phyloP scores from a whole-genome alignment of 371 early-diverging fungal species.

The Thermomucor indicae-seudaticae region DNA sequence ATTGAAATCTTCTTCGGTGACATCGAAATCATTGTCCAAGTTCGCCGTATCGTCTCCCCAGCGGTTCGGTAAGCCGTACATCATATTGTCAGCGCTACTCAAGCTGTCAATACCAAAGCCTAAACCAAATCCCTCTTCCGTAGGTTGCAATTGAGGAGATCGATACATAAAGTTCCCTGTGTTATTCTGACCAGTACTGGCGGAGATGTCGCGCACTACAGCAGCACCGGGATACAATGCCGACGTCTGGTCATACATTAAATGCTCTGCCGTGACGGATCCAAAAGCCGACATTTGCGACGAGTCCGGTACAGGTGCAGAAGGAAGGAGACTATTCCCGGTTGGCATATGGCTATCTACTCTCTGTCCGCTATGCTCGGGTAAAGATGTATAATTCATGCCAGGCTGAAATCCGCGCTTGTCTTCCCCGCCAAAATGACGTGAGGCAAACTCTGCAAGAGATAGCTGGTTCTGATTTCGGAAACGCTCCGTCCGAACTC shows the following conservation, averaged over 20 bases:
- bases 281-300: not conserved
- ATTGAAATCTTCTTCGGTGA: slow-evolving; percentile 49
- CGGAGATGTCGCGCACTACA: not conserved
- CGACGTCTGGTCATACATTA: not conserved
- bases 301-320: no score
- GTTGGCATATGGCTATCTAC: no score
- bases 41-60: slow-evolving; percentile 41
- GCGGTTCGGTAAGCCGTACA: slow-evolving; percentile 15
- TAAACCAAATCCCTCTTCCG: slow-evolving; percentile 9
- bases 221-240: not conserved
- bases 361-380: no score
- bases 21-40: slow-evolving; percentile 38
- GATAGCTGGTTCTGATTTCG: slow-evolving; percentile 6
- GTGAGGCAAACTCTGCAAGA: slow-evolving; percentile 5
- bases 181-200: not conserved
- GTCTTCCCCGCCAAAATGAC: slow-evolving; percentile 5
- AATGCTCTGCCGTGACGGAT: not conserved
- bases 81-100: not conserved
- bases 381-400: not conserved
- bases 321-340: no score
- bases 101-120: slow-evolving; percentile 6
- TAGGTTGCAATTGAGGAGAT: not conserved
- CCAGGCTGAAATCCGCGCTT: not conserved
- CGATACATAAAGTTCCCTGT: not conserved
- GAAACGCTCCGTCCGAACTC: not conserved